Percentiles rank a stretch among this genome's conserved stretches.
These are phyloP conservation scores for Actinomortierella ambigua DNA, from an alignment of 371 early-diverging fungal genomes.

Conservation along the genomic window DNA sequence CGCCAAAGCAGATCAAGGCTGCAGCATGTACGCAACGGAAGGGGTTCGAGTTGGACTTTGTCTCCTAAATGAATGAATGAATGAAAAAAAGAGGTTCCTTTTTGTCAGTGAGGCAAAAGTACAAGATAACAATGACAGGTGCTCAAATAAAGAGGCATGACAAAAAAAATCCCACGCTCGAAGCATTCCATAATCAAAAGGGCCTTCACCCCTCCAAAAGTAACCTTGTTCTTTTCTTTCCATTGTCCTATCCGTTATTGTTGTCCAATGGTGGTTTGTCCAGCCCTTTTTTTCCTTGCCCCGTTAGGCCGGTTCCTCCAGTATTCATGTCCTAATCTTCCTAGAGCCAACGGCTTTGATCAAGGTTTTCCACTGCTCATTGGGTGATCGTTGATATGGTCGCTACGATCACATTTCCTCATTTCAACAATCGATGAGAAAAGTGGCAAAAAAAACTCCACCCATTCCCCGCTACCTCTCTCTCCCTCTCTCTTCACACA, in stretches of 20 bases:
- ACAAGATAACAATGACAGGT: not conserved
- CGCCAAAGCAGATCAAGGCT: conserved; percentile 65
- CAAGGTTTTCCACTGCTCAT: too few relatives aligned
- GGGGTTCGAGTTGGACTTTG: conserved; percentile 34
- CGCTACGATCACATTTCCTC: too few relatives aligned
- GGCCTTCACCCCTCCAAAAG: not conserved
- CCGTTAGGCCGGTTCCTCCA: too few relatives aligned
- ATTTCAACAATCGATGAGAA: too few relatives aligned
- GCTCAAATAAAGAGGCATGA: not conserved
- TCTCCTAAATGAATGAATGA: conserved; percentile 14
- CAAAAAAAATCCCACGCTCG: conserved; percentile 1
- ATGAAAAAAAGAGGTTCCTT: not conserved
- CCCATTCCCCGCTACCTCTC: not conserved
- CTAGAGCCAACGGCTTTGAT: too few relatives aligned
- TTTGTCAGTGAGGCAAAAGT: not conserved
- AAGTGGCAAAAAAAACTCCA: too few relatives aligned
- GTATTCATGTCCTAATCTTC: too few relatives aligned
- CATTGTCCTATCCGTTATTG: too few relatives aligned
- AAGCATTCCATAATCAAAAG: not conserved
- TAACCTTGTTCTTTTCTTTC: not conserved
- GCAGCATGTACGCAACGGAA: conserved; percentile 56
- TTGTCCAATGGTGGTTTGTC: too few relatives aligned
- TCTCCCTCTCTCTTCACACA: not conserved
- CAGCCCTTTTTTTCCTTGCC: too few relatives aligned
- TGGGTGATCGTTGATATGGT: too few relatives aligned